A percentile compares a stretch with the other conserved stretches of the same genome.
Conservation (phyloP, 2,329 filamentous ascomycete genomes). For the Arthrobotrys sphaeroides region DNA sequence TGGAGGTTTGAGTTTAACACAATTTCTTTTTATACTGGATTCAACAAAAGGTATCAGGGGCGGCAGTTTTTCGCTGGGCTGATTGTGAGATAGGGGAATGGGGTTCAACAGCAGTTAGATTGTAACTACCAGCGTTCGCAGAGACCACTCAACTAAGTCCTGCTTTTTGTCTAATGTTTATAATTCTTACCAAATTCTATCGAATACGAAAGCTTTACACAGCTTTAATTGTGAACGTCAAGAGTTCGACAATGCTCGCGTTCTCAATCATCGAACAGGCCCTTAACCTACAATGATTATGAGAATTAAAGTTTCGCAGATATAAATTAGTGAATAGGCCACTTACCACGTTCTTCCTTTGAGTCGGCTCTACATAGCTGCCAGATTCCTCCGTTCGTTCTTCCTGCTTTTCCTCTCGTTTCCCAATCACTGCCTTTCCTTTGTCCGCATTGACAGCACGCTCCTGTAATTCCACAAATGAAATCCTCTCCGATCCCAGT, state of each 20-base stretch:
- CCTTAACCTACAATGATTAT: slow-evolving; percentile 30
- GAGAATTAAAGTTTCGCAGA: background rate
- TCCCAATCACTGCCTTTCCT: background rate
- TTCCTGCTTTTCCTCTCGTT: background rate
- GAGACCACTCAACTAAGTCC: slow-evolving; percentile 26
- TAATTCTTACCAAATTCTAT: background rate
- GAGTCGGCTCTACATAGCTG: slow-evolving; percentile 41
- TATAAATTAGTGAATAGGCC: background rate
- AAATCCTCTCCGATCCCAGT: slow-evolving; percentile 34
- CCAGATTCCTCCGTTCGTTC: slow-evolving; percentile 27
- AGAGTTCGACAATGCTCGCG: background rate
- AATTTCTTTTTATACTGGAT: slow-evolving; percentile 25
- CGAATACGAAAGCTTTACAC: background rate
- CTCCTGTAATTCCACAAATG: slow-evolving; percentile 45
- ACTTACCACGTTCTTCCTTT: slow-evolving; percentile 49
- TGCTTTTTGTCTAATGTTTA: background rate
- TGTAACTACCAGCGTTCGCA: background rate
- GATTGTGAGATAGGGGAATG: background rate
- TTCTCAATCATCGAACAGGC: slow-evolving; percentile 42
- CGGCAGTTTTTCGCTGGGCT: too few species aligned
- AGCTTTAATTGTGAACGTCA: too few species aligned
- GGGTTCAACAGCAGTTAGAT: slow-evolving; percentile 32
- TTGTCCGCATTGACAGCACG: slow-evolving; percentile 40
- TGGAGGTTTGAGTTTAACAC: slow-evolving; percentile 16
- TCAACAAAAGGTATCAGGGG: slow-evolving; percentile 27